These are phyloP conservation scores for Pholiota microspora DNA, from an alignment of 768 basidiomycete species.

Conservation along the genomic window DNA sequence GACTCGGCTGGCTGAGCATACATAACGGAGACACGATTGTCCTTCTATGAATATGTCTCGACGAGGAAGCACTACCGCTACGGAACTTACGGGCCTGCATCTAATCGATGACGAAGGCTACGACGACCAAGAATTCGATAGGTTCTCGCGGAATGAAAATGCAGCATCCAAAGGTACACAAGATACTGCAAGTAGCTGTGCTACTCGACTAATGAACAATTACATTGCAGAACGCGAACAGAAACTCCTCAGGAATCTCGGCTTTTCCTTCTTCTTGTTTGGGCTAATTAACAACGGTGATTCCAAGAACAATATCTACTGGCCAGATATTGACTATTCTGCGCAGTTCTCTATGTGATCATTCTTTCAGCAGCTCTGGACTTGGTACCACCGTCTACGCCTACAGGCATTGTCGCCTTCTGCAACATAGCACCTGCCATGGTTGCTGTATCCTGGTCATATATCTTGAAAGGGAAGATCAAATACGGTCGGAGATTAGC, in stretches of 20 bases:
- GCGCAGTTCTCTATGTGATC: conserved; percentile 87
- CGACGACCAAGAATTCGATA: not conserved
- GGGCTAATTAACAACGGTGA: conserved; percentile 90
- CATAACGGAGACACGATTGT: no score
- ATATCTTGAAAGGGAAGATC: conserved; percentile 83
- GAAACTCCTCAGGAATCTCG: conserved; percentile 33
- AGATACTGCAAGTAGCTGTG: not conserved
- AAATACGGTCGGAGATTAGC: conserved; percentile 73
- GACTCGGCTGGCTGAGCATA: no score
- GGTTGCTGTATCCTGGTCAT: conserved; percentile 85
- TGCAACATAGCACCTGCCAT: conserved; percentile 93
- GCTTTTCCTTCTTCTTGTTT: conserved; percentile 83
- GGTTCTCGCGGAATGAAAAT: not conserved
- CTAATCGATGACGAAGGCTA: not conserved
- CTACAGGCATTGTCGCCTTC: conserved; percentile 93
- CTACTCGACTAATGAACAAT: not conserved
- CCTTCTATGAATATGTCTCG: not conserved
- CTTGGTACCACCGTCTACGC: conserved; percentile 86
- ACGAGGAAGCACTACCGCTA: not conserved
- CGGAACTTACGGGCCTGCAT: not conserved
- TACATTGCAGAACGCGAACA: not conserved
- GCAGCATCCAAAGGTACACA: not conserved
- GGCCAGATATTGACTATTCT: not conserved
- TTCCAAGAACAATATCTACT: conserved; percentile 7
- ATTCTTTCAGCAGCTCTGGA: conserved; percentile 96